phyloP scores from a whole-genome alignment of 2,329 filamentous ascomycete genomes.

The Teratosphaeria epicoccoides region DNA sequence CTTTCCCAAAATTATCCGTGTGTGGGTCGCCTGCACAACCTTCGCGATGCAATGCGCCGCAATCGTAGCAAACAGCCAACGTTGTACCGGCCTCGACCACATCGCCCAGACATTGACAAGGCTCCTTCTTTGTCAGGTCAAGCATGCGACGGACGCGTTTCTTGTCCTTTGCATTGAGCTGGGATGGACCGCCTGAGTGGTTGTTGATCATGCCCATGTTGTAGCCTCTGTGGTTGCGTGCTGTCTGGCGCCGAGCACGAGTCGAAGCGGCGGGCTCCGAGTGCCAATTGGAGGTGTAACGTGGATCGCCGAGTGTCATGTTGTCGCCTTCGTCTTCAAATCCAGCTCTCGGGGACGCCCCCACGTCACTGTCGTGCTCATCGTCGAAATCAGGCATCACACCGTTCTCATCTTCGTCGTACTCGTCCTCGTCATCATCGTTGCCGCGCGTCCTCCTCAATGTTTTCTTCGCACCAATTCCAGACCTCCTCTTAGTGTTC shows the following conservation, averaged over 20 bases:
- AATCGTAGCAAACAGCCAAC: conserved; percentile 2
- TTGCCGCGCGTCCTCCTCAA: not conserved
- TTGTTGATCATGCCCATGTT: not conserved
- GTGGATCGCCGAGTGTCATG: not conserved
- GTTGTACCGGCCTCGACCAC: not conserved
- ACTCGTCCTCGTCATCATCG: not conserved
- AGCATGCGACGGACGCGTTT: not conserved
- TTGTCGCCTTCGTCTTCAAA: not conserved
- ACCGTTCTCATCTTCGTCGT: not conserved
- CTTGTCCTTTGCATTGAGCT: not conserved
- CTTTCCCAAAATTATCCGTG: not conserved
- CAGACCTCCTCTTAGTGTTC: not conserved
- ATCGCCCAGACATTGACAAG: not conserved
- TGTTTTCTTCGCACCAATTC: not conserved
- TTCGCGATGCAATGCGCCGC: conserved; percentile 2
- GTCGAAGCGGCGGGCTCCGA: not conserved
- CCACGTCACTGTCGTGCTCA: not conserved
- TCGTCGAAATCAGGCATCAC: not conserved
- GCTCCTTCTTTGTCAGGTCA: not conserved
- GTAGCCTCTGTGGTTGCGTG: not conserved
- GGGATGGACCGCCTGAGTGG: not conserved
- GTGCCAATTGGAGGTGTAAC: not conserved
- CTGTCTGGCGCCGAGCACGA: not conserved
- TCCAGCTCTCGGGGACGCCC: not conserved
- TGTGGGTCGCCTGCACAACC: not conserved